Conservation (phyloP, 495 filamentous ascomycete genomes). For the Pyrenula aspistea region DNA sequence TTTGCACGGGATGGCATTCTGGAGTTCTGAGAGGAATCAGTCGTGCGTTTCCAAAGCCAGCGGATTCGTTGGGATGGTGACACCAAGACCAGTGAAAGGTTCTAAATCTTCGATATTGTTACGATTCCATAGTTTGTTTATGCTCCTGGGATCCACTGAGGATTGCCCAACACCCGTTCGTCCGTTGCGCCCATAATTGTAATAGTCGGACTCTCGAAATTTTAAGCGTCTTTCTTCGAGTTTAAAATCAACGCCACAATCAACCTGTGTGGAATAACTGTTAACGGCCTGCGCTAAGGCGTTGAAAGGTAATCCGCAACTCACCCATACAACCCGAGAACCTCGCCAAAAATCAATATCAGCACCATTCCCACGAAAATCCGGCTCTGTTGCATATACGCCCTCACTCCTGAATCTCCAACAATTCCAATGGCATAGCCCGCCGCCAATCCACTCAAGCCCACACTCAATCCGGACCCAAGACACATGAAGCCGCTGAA, state of each 20-base stretch:
- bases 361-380: constrained; percentile 98
- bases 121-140: no score
- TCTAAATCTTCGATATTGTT: no score
- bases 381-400: constrained; percentile 90
- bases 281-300: background rate
- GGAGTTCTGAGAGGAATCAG: no score
- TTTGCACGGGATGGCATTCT: no score
- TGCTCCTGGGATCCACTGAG: no score
- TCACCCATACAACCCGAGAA: constrained; percentile 92
- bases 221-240: no score
- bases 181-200: no score
- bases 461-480: constrained; percentile 80
- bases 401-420: constrained; percentile 84
- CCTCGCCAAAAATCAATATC: constrained; percentile 97
- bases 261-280: background rate
- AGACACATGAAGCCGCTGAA: constrained; percentile 82
- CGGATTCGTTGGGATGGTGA: no score
- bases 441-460: constrained; percentile 84
- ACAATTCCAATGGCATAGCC: constrained; percentile 95
- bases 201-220: no score
- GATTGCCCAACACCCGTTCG: no score
- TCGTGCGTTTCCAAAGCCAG: no score
- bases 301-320: constrained; percentile 10
- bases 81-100: no score
- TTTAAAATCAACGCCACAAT: background rate